Evolutionary conservation across 2,329 filamentous ascomycete species (phyloP).

Genomic region (Fusarium sp.): DNA sequence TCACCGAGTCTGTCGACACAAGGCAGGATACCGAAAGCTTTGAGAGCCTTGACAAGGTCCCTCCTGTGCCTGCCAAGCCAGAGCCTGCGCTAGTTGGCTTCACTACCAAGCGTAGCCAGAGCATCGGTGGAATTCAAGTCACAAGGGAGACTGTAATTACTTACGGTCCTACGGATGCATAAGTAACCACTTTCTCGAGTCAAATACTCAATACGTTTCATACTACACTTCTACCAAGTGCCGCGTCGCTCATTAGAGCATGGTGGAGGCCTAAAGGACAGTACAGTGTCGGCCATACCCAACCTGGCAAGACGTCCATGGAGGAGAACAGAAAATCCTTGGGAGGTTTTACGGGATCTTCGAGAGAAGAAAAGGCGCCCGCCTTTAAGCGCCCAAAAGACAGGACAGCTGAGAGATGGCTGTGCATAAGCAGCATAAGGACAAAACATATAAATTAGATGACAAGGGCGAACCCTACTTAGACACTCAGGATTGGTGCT

Average conservation of each 20-base stretch:
- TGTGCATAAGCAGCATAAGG: background rate
- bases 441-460: background rate
- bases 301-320: slow-evolving; percentile 13
- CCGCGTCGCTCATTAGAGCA: slow-evolving; percentile 32
- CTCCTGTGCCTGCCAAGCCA: slow-evolving; percentile 24
- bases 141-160: slow-evolving; percentile 47
- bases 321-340: slow-evolving; percentile 6
- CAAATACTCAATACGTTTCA: background rate
- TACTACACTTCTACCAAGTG: slow-evolving; percentile 5
- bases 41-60: slow-evolving; percentile 38
- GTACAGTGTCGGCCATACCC: slow-evolving; percentile 5
- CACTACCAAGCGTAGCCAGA: slow-evolving; percentile 32
- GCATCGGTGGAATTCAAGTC: slow-evolving; percentile 42
- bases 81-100: slow-evolving; percentile 43
- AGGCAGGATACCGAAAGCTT: slow-evolving; percentile 45
- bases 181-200: background rate
- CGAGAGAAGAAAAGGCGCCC: slow-evolving; percentile 2
- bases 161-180: slow-evolving; percentile 34
- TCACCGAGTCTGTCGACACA: slow-evolving; percentile 24
- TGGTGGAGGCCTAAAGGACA: background rate
- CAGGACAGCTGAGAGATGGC: background rate
- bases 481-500: slow-evolving; percentile 1
- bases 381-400: background rate
- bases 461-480: background rate
- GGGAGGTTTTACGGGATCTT: background rate